Evolutionary conservation across 352 stramenopile genomes (phyloP).

Genomic region (Halophytophthora batemanensis): DNA sequence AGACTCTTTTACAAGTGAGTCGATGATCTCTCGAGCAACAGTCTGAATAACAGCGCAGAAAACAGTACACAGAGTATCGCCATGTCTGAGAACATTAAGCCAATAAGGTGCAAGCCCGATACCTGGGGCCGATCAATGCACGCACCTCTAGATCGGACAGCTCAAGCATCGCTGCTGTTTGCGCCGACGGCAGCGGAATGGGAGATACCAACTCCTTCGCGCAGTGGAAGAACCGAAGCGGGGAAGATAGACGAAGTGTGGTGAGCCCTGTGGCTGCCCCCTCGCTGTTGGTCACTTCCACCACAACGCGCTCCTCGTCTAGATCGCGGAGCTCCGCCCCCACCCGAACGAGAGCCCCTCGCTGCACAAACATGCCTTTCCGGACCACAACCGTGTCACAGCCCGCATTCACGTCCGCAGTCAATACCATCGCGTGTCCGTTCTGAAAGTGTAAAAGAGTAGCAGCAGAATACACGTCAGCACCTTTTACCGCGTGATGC

Average conservation of each 20-base stretch:
- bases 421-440: slow-evolving; percentile 20
- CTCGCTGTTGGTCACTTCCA: slow-evolving; percentile 3
- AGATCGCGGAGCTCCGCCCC: slow-evolving; percentile 26
- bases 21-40: slow-evolving; percentile 7
- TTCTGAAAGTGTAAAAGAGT: slow-evolving; percentile 10
- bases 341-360: slow-evolving; percentile 18
- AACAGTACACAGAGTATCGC: not conserved
- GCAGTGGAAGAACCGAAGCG: slow-evolving; percentile 25
- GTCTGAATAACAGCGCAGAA: slow-evolving; percentile 1
- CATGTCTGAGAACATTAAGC: too few relatives aligned
- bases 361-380: slow-evolving; percentile 21
- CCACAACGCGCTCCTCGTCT: slow-evolving; percentile 22
- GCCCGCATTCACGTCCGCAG: slow-evolving; percentile 11
- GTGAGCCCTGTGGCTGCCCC: slow-evolving; percentile 9
- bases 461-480: slow-evolving; percentile 1
- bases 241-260: slow-evolving; percentile 11
- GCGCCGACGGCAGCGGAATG: slow-evolving; percentile 6
- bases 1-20: not conserved
- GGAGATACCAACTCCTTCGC: slow-evolving; percentile 25
- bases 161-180: slow-evolving; percentile 5
- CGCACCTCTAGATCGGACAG: slow-evolving; percentile 11
- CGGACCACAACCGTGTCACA: slow-evolving; percentile 13
- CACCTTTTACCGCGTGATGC: not conserved
- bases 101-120: not conserved
- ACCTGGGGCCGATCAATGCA: not conserved